Evolutionary conservation across 306 rosid species (phyloP).

Genomic region (Elaeagnus macrophylla): DNA sequence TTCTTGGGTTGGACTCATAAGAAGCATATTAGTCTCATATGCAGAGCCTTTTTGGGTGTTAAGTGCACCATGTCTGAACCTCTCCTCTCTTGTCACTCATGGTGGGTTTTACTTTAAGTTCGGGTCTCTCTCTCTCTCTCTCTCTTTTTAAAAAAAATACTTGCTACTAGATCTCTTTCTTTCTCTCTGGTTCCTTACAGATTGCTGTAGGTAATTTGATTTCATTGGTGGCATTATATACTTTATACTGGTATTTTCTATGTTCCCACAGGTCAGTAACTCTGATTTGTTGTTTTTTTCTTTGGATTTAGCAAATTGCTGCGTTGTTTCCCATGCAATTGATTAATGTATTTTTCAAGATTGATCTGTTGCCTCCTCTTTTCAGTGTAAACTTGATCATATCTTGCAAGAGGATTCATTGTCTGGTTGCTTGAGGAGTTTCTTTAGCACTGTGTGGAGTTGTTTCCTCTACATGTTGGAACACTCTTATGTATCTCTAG

Average conservation of each 20-base stretch:
- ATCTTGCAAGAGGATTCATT: constrained; percentile 77
- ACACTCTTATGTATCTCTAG: constrained; percentile 61
- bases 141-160: too few relatives aligned
- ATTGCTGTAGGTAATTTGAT: constrained; percentile 97
- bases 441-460: constrained; percentile 79
- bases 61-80: constrained; percentile 29
- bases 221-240: constrained; percentile 97
- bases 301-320: constrained; percentile 9
- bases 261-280: constrained; percentile 89
- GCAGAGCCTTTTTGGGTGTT: constrained; percentile 80
- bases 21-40: constrained; percentile 93
- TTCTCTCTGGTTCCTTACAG: constrained; percentile 33
- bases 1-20: constrained; percentile 78
- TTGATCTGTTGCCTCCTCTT: constrained; percentile 21
- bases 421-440: constrained; percentile 66
- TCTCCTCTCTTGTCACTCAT: too few relatives aligned
- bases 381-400: constrained; percentile 78
- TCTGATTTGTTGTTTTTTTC: background rate
- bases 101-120: too few relatives aligned
- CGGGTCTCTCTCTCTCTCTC: too few relatives aligned
- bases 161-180: too few relatives aligned
- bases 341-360: constrained; percentile 4
- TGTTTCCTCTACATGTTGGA: constrained; percentile 64
- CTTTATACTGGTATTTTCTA: constrained; percentile 72
- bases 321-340: too few relatives aligned